Evolutionary conservation across 2,329 filamentous ascomycete species (phyloP).

Genomic region (Dothideomycetes sp.): DNA sequence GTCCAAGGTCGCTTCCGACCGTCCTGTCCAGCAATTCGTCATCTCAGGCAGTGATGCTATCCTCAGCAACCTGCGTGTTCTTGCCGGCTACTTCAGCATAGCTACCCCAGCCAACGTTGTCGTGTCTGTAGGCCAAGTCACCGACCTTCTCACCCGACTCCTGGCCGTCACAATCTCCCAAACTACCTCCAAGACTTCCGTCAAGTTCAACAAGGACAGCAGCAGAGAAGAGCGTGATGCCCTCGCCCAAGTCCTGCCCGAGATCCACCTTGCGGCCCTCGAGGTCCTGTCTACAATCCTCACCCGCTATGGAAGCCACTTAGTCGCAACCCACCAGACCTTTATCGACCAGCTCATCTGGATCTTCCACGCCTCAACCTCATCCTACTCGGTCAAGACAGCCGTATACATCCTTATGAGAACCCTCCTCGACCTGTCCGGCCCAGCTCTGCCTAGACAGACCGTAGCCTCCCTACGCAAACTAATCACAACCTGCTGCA

Average conservation of each 20-base stretch:
- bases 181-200: conserved; percentile 16
- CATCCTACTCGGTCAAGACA: conserved; percentile 43
- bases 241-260: conserved; percentile 62
- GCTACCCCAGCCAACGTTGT: conserved; percentile 55
- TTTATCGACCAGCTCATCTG: conserved; percentile 62
- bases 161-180: conserved; percentile 49
- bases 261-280: conserved; percentile 63
- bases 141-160: conserved; percentile 61
- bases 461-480: conserved; percentile 51
- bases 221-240: conserved; percentile 71
- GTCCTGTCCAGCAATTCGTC: conserved; percentile 28
- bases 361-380: conserved; percentile 49
- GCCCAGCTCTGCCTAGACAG: conserved; percentile 55
- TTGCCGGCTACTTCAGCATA: conserved; percentile 52
- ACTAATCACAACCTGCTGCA: conserved; percentile 58
- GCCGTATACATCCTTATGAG: conserved; percentile 50
- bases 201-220: conserved; percentile 62
- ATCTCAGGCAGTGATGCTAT: conserved; percentile 61
- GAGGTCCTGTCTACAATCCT: conserved; percentile 48
- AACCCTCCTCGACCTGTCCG: conserved; percentile 49
- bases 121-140: conserved; percentile 54
- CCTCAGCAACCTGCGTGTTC: conserved; percentile 50
- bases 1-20: conserved; percentile 1
- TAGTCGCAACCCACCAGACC: conserved; percentile 50
- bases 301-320: conserved; percentile 45